Evolutionary conservation across 345 rosid genomes (phyloP), one percentile per base, ranked within the genome.

Genomic region (Hibiscus trionum): DNA sequence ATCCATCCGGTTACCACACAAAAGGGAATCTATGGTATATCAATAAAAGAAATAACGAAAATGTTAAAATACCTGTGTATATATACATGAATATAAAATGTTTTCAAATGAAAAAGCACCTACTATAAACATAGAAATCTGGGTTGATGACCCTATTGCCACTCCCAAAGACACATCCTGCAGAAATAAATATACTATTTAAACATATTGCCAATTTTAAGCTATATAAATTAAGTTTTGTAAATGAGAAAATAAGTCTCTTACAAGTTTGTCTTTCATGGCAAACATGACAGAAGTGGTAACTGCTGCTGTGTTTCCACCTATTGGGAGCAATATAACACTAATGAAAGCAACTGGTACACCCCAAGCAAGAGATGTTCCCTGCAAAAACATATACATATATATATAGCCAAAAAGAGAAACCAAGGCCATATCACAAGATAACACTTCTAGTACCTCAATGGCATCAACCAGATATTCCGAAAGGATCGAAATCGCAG

Each of bases 381-480:
- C 61, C 60, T 56, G 60, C 1, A 57, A 24, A 57, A 21, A 24
- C 11, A 57, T 21, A 53, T 17, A 15, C 53, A 49, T 4, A 1
- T 16, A 53, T 50, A 49, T 16, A 52, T 35, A 35, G 58, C 58
- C 10, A 55, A 55, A 8, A 56, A 56, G 60, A 56, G 60, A 56
- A 56, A 19, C 21, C 5, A n/a, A 56, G 27, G 60, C 12, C 55
- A 49, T 49, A 49, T 14, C 17, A 62, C 5, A 46, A 1, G 15
- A 21, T 3, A 59, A 26, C 17, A 29, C 33, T 72, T 49, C 24
- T 4, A 29, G 42, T 79, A 91, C 98, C 91, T 93, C 80, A 37
- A 93, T 88, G 71, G 97, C 93, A 85, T 89, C 94, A 42, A 93
- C 98, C 72, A 93, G 82, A 83, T 90, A 93, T 42, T 88, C 96